These are phyloP conservation scores for Mortierella sp. DNA, from an alignment of 371 early-diverging fungal species.

Conservation along the genomic window DNA sequence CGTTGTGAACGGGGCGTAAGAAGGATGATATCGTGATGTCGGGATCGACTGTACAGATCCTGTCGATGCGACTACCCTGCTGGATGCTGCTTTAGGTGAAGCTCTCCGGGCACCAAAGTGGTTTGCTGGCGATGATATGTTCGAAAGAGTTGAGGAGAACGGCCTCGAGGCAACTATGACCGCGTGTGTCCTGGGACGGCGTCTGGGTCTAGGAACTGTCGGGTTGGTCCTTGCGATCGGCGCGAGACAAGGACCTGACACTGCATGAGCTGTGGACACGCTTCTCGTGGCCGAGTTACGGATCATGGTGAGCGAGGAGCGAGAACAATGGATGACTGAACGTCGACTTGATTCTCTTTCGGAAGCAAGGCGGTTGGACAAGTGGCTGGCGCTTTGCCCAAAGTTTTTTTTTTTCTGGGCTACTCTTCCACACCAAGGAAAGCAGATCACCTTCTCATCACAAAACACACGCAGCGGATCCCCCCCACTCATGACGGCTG, in stretches of 20 bases:
- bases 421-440: too few species aligned
- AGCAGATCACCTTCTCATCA: too few species aligned
- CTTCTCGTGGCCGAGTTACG: slow-evolving; percentile 12
- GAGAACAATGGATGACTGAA: not conserved
- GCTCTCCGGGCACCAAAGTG: not conserved
- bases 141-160: not conserved
- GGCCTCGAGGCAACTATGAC: not conserved
- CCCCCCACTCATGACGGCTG: not conserved
- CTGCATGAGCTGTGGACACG: slow-evolving; percentile 8
- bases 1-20: slow-evolving; percentile 4
- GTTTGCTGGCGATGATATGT: too few species aligned
- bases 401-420: too few species aligned
- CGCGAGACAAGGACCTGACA: not conserved
- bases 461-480: too few species aligned
- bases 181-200: slow-evolving; percentile 8
- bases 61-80: not conserved
- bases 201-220: not conserved
- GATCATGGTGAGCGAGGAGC: slow-evolving; percentile 8
- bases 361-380: too few species aligned
- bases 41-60: not conserved
- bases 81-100: not conserved
- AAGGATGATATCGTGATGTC: not conserved
- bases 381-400: too few species aligned
- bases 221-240: not conserved
- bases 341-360: not conserved